Evolutionary conservation across 1,284 basidiomycete species (phyloP).

Genomic region (Sporisorium graminicola): DNA sequence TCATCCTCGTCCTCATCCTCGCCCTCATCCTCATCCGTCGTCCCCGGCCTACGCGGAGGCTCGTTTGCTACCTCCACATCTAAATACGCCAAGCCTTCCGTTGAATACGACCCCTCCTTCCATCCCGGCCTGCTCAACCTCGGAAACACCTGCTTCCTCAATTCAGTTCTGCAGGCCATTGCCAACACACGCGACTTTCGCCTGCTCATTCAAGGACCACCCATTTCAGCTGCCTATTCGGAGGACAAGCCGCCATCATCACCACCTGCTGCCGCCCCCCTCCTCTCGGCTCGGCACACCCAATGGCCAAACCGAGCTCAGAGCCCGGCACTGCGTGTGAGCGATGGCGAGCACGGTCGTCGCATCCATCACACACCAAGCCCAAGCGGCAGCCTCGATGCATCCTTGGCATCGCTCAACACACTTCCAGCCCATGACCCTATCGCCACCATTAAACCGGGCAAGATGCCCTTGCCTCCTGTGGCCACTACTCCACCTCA

Average conservation of each 20-base stretch:
- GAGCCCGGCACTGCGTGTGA: conserved; percentile 54
- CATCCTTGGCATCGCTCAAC: conserved; percentile 29
- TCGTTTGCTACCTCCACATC: conserved; percentile 86
- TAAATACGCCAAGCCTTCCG: conserved; percentile 74
- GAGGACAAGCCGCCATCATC: conserved; percentile 13
- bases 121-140: conserved; percentile 81
- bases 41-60: conserved; percentile 73
- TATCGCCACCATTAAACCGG: conserved; percentile 40
- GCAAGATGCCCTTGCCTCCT: conserved; percentile 12
- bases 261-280: not conserved
- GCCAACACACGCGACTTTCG: conserved; percentile 77
- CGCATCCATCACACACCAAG: conserved; percentile 31
- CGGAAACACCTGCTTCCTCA: conserved; percentile 93
- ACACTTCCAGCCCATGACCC: conserved; percentile 33
- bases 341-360: conserved; percentile 53
- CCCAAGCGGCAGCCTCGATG: conserved; percentile 29
- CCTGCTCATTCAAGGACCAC: conserved; percentile 73
- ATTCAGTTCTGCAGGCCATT: conserved; percentile 83
- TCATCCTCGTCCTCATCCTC: not conserved
- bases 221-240: conserved; percentile 3
- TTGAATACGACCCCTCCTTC: conserved; percentile 60
- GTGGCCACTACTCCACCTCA: not conserved
- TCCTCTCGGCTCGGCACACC: conserved; percentile 13
- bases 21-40: conserved; percentile 1
- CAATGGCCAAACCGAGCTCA: conserved; percentile 44